Evolutionary conservation across 2,329 filamentous ascomycete species (phyloP).

Genomic region (Botrytis fragariae): DNA sequence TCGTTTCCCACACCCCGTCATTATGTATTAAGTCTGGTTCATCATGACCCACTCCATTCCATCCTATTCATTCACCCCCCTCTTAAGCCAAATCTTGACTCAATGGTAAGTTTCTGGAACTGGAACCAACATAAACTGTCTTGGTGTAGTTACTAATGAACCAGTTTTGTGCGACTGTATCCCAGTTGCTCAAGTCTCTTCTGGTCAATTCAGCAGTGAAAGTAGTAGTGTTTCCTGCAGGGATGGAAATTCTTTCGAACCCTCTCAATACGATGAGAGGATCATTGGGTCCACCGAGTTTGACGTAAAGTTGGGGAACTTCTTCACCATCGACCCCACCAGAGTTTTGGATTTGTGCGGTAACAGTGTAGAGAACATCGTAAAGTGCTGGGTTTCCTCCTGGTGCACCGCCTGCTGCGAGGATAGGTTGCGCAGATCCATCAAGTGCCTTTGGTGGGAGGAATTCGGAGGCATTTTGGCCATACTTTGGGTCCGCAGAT

Average conservation of each 20-base stretch:
- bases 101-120: conserved; percentile 36
- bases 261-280: conserved; percentile 66
- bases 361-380: conserved; percentile 54
- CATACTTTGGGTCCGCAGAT: conserved; percentile 40
- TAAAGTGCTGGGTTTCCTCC: conserved; percentile 55
- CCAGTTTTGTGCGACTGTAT: conserved; percentile 79
- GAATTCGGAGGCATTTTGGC: conserved; percentile 32
- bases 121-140: conserved; percentile 38
- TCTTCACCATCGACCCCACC: conserved; percentile 54
- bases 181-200: conserved; percentile 87
- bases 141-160: conserved; percentile 44
- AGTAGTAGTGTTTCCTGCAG: conserved; percentile 62
- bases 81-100: conserved; percentile 26
- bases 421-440: conserved; percentile 46
- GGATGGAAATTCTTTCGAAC: conserved; percentile 75
- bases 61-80: not conserved
- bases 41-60: not conserved
- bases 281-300: conserved; percentile 75
- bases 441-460: conserved; percentile 47
- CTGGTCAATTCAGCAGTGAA: conserved; percentile 71
- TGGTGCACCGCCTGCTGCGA: conserved; percentile 50
- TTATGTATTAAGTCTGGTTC: not conserved
- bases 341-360: conserved; percentile 54
- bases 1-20: not conserved
- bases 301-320: conserved; percentile 67